A percentile compares a stretch with the other conserved stretches of the same genome.
phyloP scores from a whole-genome alignment of 225 moss, liverwort and hornwort species.

The Neckera pumila region DNA sequence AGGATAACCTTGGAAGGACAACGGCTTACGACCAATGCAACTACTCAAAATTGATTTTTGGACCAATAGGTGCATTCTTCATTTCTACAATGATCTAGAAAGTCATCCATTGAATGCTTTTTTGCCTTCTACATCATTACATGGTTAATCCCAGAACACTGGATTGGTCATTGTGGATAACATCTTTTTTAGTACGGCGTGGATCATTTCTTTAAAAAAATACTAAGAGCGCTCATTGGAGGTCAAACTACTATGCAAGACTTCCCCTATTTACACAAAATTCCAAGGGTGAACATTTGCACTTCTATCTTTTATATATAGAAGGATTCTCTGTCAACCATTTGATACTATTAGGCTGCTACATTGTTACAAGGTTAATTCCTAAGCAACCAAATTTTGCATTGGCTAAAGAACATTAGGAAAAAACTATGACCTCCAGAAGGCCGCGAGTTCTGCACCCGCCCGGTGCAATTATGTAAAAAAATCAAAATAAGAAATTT shows the following conservation, averaged over 20 bases:
- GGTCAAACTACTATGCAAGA: no score
- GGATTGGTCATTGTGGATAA: rapidly evolving
- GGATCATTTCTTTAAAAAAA: not conserved
- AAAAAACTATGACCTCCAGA: no score
- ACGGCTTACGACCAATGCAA: rapidly evolving
- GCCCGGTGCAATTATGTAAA: no score
- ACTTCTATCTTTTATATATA: no score
- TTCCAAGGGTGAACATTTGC: no score
- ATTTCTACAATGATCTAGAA: not conserved
- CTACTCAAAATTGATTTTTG: not conserved
- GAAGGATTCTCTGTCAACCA: not conserved
- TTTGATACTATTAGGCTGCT: rapidly evolving
- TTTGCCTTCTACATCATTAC: not conserved
- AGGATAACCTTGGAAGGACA: rapidly evolving
- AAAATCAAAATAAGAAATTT: no score
- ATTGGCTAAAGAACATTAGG: not conserved
- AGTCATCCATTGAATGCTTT: not conserved
- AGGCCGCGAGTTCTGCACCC: no score
- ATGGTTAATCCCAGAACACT: rapidly evolving
- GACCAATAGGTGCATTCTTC: not conserved
- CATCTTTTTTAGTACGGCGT: rapidly evolving
- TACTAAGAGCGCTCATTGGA: not conserved
- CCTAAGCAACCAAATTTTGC: not conserved
- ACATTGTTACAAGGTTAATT: rapidly evolving
- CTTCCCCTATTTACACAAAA: no score